Evolutionary conservation across 495 filamentous ascomycete genomes (phyloP).

Genomic region (Bombardia bombarda): DNA sequence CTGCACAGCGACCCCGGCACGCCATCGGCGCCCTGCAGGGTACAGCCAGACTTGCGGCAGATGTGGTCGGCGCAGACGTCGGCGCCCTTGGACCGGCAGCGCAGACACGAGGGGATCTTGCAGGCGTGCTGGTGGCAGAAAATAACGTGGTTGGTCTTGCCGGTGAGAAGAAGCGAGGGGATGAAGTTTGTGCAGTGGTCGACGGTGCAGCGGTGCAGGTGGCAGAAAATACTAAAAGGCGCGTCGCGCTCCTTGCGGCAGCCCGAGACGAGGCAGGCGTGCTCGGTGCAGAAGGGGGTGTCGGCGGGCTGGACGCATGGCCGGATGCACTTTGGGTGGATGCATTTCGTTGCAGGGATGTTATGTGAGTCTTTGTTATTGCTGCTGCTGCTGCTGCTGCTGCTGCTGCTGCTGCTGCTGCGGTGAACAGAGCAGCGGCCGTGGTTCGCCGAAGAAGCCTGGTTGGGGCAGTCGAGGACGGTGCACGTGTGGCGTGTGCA

Average conservation of each 20-base stretch:
- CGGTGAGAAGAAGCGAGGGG: background rate
- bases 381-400: background rate
- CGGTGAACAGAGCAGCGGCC: constrained; percentile 6
- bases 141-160: background rate
- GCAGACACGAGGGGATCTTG: background rate
- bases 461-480: background rate
- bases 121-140: constrained; percentile 8
- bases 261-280: constrained; percentile 1
- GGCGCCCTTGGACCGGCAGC: background rate
- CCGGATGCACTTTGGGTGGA: background rate
- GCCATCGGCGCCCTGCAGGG: background rate
- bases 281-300: constrained; percentile 5
- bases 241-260: constrained; percentile 1
- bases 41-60: constrained; percentile 1
- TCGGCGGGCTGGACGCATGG: background rate
- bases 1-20: constrained; percentile 1
- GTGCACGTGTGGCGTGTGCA: constrained; percentile 6
- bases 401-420: background rate
- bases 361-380: no score
- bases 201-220: constrained; percentile 4
- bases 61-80: constrained; percentile 2
- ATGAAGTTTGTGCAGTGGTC: constrained; percentile 2
- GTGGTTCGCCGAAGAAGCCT: background rate
- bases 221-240: background rate
- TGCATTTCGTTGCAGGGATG: no score